These are phyloP conservation scores for Onygena corvina DNA, from an alignment of 2,329 filamentous ascomycete species.

Conservation along the genomic window DNA sequence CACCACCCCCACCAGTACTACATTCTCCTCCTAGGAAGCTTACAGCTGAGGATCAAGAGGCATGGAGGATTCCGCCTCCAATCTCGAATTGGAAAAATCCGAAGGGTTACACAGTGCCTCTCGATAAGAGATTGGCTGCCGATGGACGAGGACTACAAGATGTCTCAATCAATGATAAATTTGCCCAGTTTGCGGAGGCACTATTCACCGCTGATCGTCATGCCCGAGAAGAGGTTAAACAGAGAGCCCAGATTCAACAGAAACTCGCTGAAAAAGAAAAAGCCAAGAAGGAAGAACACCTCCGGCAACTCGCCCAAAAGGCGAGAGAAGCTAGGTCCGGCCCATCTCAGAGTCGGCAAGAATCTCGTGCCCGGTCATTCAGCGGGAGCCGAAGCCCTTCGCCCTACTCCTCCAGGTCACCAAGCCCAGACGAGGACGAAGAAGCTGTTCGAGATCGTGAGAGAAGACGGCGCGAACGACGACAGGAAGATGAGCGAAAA, in stretches of 20 bases:
- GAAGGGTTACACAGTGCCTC: constrained; percentile 89
- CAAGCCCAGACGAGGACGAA: constrained; percentile 48
- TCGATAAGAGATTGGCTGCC: constrained; percentile 90
- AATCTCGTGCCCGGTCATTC: constrained; percentile 32
- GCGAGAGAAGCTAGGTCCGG: constrained; percentile 67
- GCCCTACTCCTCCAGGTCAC: constrained; percentile 30
- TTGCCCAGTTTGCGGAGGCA: constrained; percentile 89
- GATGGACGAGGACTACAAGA: constrained; percentile 88
- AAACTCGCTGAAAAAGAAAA: constrained; percentile 94
- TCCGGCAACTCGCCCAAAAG: constrained; percentile 78
- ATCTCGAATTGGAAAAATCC: constrained; percentile 99
- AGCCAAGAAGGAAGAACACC: constrained; percentile 79
- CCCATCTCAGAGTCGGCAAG: constrained; percentile 40
- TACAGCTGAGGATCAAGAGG: constrained; percentile 92
- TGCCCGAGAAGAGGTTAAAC: constrained; percentile 87
- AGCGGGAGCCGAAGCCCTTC: constrained; percentile 39
- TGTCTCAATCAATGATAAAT: constrained; percentile 95
- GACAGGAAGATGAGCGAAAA: constrained; percentile 75
- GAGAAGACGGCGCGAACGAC: constrained; percentile 61
- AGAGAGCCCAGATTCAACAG: constrained; percentile 89
- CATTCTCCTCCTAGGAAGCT: constrained; percentile 89
- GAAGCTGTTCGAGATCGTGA: constrained; percentile 65
- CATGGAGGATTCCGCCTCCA: constrained; percentile 82
- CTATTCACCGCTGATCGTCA: constrained; percentile 90
- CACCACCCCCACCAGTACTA: constrained; percentile 85